Base-by-base conservation (phyloP, 352 stramenopile species). In the Phytophthora syringae region DNA sequence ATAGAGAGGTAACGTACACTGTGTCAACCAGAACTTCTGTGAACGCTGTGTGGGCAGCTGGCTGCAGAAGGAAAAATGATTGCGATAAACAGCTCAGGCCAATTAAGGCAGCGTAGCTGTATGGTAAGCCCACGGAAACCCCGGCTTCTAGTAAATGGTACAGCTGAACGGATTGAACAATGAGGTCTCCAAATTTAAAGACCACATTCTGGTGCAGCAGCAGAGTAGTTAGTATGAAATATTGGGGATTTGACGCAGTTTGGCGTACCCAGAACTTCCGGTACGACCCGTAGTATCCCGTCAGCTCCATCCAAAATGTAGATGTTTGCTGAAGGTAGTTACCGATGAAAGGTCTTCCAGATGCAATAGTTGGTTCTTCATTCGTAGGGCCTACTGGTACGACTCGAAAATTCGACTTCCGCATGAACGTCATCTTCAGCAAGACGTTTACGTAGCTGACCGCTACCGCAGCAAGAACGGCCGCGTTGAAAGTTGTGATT, bases 1-100 rank as follows among this genome's bases (percentile, higher is more conserved):
- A n/a, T n/a, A n/a, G n/a, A n/a, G n/a, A n/a, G n/a, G n/a, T n/a
- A 43, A 58, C 67, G 21, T 69, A 72, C 62, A 76, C 22, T 1
- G 62, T 69, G 21, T 72, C 67, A 2, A 69, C 44, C 6, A 76
- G 39, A 1, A 76, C 53, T 47, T 76, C 62, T 0, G 57, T 51
- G 22, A 76, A 76, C 0, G 67, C 67, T 1, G 62, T 56, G 32
- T 59, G 53, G 1, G 43, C 16, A 0, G 18, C n/a, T 1, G 49
- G 60, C 5, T 25, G 32, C 11, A 75, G 40, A 7, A 72, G 68
- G 39, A 68, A 71, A 3, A 52, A 24, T 0, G 59, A 15, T 30
- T 59, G 65, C 2, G 44, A 64, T 12, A 67, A 20, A 3, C 54
- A 61, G 18, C 54, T 75, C 7, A 42, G 22, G 5, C 55, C n/a